Evolutionary conservation across 306 rosid species (phyloP), one percentile per base, ranked within the genome.

Genomic region (Clitoria ternatea): DNA sequence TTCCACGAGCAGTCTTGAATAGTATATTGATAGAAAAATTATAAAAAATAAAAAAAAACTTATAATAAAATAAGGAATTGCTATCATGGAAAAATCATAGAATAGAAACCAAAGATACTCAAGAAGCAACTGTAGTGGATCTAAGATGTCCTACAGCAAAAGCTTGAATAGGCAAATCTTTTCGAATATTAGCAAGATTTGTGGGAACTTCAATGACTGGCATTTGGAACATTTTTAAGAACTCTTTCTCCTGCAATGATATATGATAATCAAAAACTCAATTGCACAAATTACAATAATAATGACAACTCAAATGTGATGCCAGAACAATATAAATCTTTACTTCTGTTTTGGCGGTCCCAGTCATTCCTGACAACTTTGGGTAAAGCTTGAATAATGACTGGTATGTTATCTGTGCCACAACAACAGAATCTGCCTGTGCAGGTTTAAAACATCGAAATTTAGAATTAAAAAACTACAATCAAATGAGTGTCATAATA

Each of bases 181-280:
- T 88, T 36, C 98, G 90, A 71, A 94, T 90, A 59, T 90, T 94
- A 61, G 95, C 87, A 68, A 94, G 82, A 84, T 94, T 94, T 30
- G 97, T 90, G 74, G 98, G 98, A 67, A 94, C 96, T 87, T 90
- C 98, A 80, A 94, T 90, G 52, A 94, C 98, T 71, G 98, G 98
- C 44, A 77, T 75, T 71, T 84, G 90, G 75, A 94, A 94, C 97
- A 94, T 90, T 83, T 94, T 94, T 70, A 94, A 77, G 79, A 94
- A 94, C 86, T 94, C 98, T 66, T 88, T 94, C 85, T 94, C 98
- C 97, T 94, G 86, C 78, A 85, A 79, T 55, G 67, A 77, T 61
- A 68, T 59, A 52, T n/a, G 47, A 32, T 65, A 69, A 61, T 33
- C 74, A 82, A 32, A 63, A 68, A 55, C 69, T 53, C 47, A 77